Conservation (phyloP, 345 rosid species). For the Rhizophora apiculata region DNA sequence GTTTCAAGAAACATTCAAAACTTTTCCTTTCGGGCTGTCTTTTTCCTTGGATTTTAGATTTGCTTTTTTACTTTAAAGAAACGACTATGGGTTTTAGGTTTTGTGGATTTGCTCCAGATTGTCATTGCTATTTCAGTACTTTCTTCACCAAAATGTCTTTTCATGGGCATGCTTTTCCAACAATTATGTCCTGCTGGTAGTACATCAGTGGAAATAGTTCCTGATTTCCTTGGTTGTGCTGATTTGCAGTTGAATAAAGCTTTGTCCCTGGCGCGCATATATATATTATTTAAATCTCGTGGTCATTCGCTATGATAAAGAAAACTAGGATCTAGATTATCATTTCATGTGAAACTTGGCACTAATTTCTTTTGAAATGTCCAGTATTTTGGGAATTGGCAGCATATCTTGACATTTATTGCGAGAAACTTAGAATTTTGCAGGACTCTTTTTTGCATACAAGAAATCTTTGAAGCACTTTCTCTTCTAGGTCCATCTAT, state of each 20-base stretch:
- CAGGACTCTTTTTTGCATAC: background rate
- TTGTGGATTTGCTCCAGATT: background rate
- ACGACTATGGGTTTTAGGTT: background rate
- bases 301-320: no score
- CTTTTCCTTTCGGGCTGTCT: background rate
- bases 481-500: constrained; percentile 3
- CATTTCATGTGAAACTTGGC: no score
- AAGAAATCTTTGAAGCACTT: background rate
- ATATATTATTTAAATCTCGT: no score
- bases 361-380: no score
- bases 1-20: background rate
- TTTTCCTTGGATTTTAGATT: background rate
- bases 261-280: no score
- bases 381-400: no score
- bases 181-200: background rate
- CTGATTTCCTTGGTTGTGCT: no score
- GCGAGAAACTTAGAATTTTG: no score
- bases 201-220: background rate
- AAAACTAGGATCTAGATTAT: no score
- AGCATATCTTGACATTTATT: no score
- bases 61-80: background rate
- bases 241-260: no score
- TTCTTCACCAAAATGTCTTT: background rate
- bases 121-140: no score
- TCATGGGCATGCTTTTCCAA: background rate